phyloP scores from a whole-genome alignment of 2,329 filamentous ascomycete species.

The Sclerotinia trifoliorum region DNA sequence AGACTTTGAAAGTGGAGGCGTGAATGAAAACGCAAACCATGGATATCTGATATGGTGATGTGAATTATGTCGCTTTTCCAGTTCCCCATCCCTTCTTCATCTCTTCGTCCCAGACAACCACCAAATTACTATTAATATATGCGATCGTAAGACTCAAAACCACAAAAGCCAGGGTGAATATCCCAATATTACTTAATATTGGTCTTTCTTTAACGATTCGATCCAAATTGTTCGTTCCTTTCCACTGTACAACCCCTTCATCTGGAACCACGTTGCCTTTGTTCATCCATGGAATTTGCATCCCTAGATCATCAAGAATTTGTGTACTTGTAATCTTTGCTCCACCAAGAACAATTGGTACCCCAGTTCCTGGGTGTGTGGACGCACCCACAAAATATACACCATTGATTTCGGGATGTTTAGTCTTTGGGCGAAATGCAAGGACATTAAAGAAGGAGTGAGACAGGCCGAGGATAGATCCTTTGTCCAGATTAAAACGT shows the following conservation, averaged over 20 bases:
- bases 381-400: conserved; percentile 73
- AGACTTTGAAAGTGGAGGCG: background rate
- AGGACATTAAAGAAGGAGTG: conserved; percentile 75
- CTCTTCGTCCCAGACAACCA: conserved; percentile 31
- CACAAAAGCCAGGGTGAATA: conserved; percentile 27
- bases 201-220: conserved; percentile 25
- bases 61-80: conserved; percentile 9
- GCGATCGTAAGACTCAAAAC: conserved; percentile 25
- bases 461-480: conserved; percentile 68
- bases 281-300: conserved; percentile 31
- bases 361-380: conserved; percentile 73
- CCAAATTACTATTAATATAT: conserved; percentile 30
- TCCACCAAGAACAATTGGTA: conserved; percentile 70
- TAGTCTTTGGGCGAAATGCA: conserved; percentile 61
- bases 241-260: conserved; percentile 29
- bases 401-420: conserved; percentile 43
- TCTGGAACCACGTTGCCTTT: conserved; percentile 25
- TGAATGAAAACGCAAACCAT: background rate
- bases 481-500: conserved; percentile 72
- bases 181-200: conserved; percentile 30
- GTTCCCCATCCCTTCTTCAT: conserved; percentile 30
- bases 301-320: conserved; percentile 43
- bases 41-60: background rate
- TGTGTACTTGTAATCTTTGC: conserved; percentile 60
- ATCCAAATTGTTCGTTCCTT: conserved; percentile 33